Evolutionary conservation across 108 stramenopile species (phyloP).

Genomic region (Skeletonema marinoi): DNA sequence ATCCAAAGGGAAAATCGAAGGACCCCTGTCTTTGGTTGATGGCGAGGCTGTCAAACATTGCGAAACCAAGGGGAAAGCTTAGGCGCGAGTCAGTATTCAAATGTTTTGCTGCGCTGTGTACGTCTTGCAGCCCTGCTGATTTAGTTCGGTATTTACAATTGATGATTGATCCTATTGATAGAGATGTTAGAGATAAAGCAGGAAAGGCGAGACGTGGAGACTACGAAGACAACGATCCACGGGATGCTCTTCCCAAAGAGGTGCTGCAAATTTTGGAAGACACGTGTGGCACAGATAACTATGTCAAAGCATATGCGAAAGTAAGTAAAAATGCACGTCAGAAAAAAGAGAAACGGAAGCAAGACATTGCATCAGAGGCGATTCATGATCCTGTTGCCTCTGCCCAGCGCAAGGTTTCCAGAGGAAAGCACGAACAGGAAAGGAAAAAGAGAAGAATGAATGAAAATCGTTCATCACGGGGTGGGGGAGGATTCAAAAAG

Average conservation of each 20-base stretch:
- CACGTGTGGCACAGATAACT: constrained; percentile 57
- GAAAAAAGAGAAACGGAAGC: constrained; percentile 76
- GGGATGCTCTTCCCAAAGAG: constrained; percentile 65
- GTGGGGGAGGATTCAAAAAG: constrained; percentile 55
- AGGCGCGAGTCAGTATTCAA: constrained; percentile 82
- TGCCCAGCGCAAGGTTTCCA: constrained; percentile 72
- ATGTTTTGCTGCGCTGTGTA: constrained; percentile 80
- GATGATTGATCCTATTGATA: constrained; percentile 81
- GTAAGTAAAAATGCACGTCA: constrained; percentile 70
- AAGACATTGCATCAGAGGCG: constrained; percentile 65
- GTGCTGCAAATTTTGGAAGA: constrained; percentile 79
- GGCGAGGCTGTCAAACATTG: constrained; percentile 77
- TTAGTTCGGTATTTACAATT: constrained; percentile 68
- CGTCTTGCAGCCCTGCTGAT: constrained; percentile 43
- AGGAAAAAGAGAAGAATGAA: constrained; percentile 73
- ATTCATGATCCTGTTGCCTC: constrained; percentile 68
- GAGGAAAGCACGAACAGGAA: constrained; percentile 70
- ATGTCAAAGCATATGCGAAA: constrained; percentile 67
- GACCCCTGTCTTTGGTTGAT: constrained; percentile 75
- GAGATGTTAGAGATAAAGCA: constrained; percentile 65
- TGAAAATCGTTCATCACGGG: constrained; percentile 56
- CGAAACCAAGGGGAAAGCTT: constrained; percentile 69
- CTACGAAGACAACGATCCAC: constrained; percentile 13
- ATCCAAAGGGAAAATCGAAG: constrained; percentile 12
- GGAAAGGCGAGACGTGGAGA: constrained; percentile 52